Conservation (phyloP, 2,329 filamentous ascomycete genomes). For the Blumeriella jaapii region DNA sequence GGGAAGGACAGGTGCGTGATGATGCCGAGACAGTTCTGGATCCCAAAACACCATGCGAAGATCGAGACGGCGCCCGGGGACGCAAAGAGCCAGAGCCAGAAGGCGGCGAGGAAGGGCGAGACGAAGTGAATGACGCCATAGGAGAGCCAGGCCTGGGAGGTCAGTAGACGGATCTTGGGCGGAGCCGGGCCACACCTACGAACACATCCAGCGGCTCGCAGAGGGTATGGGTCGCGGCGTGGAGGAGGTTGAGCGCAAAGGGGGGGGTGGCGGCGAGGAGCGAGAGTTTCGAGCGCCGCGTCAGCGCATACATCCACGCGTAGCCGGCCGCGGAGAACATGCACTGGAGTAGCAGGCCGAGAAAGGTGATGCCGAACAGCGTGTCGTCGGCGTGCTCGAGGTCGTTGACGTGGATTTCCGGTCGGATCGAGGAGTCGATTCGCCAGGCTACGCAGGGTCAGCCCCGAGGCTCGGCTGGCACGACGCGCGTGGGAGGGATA, state of each 20-base stretch:
- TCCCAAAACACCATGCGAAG: constrained; percentile 78
- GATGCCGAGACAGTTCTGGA: constrained; percentile 81
- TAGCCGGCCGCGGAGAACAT: constrained; percentile 16
- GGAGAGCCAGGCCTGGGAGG: constrained; percentile 70
- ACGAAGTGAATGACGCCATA: constrained; percentile 87
- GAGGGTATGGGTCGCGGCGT: constrained; percentile 64
- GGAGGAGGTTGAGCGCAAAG: constrained; percentile 59
- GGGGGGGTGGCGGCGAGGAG: constrained; percentile 19
- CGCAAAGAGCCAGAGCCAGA: constrained; percentile 75
- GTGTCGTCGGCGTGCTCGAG: constrained; percentile 18
- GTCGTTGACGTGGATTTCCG: constrained; percentile 19
- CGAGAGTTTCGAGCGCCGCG: constrained; percentile 18
- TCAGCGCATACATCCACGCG: constrained; percentile 22
- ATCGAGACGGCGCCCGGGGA: constrained; percentile 74
- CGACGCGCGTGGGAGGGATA: constrained; percentile 4
- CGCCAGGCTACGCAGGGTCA: constrained; percentile 17
- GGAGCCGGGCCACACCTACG: constrained; percentile 6
- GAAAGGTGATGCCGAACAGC: constrained; percentile 18
- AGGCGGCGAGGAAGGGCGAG: constrained; percentile 65
- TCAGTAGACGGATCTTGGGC: constrained; percentile 52
- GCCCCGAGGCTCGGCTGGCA: constrained; percentile 1
- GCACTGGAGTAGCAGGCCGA: constrained; percentile 18
- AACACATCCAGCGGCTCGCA: constrained; percentile 20
- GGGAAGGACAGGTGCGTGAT: constrained; percentile 81
- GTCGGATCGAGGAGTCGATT: constrained; percentile 22